These are phyloP conservation scores for Xerocomellus amylosporus DNA, from an alignment of 768 basidiomycete species.

Conservation along the genomic window DNA sequence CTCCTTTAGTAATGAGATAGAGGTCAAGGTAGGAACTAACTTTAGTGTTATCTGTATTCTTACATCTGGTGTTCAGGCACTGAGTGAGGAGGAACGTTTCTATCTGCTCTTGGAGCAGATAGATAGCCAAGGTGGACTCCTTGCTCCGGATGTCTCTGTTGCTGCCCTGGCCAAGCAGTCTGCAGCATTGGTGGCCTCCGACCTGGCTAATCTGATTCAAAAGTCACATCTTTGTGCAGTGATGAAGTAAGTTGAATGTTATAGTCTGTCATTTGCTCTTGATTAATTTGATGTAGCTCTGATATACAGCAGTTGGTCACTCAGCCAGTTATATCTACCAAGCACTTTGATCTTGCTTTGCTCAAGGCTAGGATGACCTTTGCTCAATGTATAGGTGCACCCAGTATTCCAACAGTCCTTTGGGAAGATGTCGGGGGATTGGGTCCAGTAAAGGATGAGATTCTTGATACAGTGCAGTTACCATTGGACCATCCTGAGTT, in stretches of 20 bases:
- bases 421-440: conserved; percentile 99
- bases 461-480: conserved; percentile 92
- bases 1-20: conserved; percentile 83
- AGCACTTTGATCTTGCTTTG: conserved; percentile 74
- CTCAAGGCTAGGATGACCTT: conserved; percentile 71
- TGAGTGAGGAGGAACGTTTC: conserved; percentile 70
- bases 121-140: conserved; percentile 36
- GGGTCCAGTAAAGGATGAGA: conserved; percentile 82
- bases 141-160: conserved; percentile 82
- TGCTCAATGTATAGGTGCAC: conserved; percentile 93
- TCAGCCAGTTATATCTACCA: conserved; percentile 31
- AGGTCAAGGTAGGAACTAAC: conserved; percentile 54
- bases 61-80: conserved; percentile 51
- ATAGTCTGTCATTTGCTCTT: not conserved
- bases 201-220: conserved; percentile 67
- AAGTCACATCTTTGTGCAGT: conserved; percentile 54
- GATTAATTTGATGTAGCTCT: conserved; percentile 2
- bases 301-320: not conserved
- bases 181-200: conserved; percentile 83
- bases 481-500: conserved; percentile 89
- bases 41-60: not conserved
- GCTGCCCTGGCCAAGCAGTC: conserved; percentile 75
- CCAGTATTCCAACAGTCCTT: conserved; percentile 89
- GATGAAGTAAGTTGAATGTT: conserved; percentile 13
- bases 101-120: conserved; percentile 48